Percentiles rank a stretch among this genome's conserved stretches.
These are phyloP conservation scores for Xylaria sp. DNA, from an alignment of 2,329 filamentous ascomycete species.

Conservation along the genomic window DNA sequence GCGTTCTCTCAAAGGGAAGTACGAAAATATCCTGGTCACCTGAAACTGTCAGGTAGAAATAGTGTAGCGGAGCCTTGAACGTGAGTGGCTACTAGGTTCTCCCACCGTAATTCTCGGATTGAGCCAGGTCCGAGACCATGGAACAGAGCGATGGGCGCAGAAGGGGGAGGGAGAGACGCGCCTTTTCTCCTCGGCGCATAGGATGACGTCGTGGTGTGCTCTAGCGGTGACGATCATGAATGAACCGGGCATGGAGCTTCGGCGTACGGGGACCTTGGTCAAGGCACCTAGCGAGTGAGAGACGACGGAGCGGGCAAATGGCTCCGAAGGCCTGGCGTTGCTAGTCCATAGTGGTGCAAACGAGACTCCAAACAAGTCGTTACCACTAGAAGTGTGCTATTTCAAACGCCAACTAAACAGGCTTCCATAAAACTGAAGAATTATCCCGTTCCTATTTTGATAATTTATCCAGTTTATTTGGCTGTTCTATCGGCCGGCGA, in stretches of 20 bases:
- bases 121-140: neutral
- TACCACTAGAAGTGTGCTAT: too few species aligned
- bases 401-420: too few species aligned
- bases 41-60: conserved; percentile 1
- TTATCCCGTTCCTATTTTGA: too few species aligned
- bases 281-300: neutral
- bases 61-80: neutral
- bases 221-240: conserved; percentile 14
- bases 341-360: too few species aligned
- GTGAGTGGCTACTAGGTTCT: neutral
- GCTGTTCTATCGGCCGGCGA: too few species aligned
- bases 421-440: too few species aligned
- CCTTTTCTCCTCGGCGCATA: neutral
- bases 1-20: neutral
- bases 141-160: conserved; percentile 1
- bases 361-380: too few species aligned
- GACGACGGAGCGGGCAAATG: conserved; percentile 1
- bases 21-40: neutral
- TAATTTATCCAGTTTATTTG: too few species aligned
- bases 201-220: conserved; percentile 4
- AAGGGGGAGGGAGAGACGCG: neutral
- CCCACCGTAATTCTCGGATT: neutral
- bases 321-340: neutral
- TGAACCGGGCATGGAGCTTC: conserved; percentile 9
- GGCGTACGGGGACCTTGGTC: neutral